Base-by-base conservation (phyloP, 2,329 filamentous ascomycete genomes). In the Capronia americana region DNA sequence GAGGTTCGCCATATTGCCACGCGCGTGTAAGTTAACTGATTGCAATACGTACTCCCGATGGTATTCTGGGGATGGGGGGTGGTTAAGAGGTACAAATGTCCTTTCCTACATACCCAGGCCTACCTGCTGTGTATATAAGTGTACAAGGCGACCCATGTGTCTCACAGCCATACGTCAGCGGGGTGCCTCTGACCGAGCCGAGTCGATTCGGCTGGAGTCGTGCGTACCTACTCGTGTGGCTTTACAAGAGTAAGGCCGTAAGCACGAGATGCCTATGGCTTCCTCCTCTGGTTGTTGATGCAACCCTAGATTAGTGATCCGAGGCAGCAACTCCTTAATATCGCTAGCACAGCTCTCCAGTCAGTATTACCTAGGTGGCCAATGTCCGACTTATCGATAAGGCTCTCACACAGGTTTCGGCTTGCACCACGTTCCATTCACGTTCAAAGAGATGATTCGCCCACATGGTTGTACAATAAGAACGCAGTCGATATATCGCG, bases 1-100 rank as follows among this genome's bases (percentile, higher is more conserved):
- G 12, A 66, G 57, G 26, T 61, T 12, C n/a, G 53, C 57, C 67
- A 69, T 61, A 20, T 41, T 44, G 55, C 4, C 38, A n/a, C 1
- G 38, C 38, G 17, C 38, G 14, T n/a, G 12, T 14, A 41, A 4
- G 14, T 7, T 0, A 11, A 34, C 32, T 34, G 10, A 34, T 34
- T 12, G 38, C 14, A 41, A n/a, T 17, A 12, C 32, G 6, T 17
- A 12, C 32, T 34, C 10, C 11, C 32, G 32, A 34, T 32, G 8
- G 10, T 34, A 11, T 34, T 4, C 10, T 34, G 32, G 11, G 8
- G 11, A 34, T 4, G 10, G 10, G 11, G 32, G 32, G 1, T 11
- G 32, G 11, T 12, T 34, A 11, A 11, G 10, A 34, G 10, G 10
- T 34, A 34, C 32, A 34, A 34, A 34, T 34, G 12, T 34, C 3